A percentile compares a stretch with the other conserved stretches of the same genome.
Evolutionary conservation across 148 eudicot genomes (phyloP).

Genomic region (Dianthus caryophyllus): DNA sequence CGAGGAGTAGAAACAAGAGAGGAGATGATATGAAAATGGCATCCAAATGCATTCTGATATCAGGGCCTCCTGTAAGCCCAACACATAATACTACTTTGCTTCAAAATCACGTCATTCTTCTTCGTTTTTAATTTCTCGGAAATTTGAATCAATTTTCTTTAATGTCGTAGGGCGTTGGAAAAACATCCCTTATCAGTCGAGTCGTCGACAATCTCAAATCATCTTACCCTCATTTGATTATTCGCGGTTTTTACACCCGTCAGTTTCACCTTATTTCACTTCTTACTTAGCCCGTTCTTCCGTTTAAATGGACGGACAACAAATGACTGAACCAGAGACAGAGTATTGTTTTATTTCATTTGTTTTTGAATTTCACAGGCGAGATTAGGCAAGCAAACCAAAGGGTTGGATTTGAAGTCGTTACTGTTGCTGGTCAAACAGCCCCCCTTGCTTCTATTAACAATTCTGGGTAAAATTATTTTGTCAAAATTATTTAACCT

Average conservation of each 20-base stretch:
- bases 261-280: conserved; percentile 15
- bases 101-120: too few species aligned
- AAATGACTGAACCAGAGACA: too few species aligned
- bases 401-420: conserved; percentile 89
- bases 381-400: conserved; percentile 67
- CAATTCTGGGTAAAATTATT: conserved; percentile 42
- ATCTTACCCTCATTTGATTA: conserved; percentile 61
- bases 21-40: conserved; percentile 9
- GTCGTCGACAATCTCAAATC: conserved; percentile 52
- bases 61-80: conserved; percentile 68
- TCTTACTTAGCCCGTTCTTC: not conserved
- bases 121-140: not conserved
- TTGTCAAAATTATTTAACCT: not conserved
- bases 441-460: conserved; percentile 64
- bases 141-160: not conserved
- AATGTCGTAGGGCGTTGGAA: conserved; percentile 78
- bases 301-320: too few species aligned
- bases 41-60: conserved; percentile 63
- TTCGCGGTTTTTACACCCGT: conserved; percentile 95
- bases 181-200: conserved; percentile 59
- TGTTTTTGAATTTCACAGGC: conserved; percentile 34
- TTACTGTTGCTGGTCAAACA: conserved; percentile 57
- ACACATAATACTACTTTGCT: not conserved
- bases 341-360: too few species aligned
- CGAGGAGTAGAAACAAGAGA: not conserved